These are phyloP conservation scores for Neofusicoccum kwambonambiense DNA, from an alignment of 2,329 filamentous ascomycete species.

Conservation along the genomic window DNA sequence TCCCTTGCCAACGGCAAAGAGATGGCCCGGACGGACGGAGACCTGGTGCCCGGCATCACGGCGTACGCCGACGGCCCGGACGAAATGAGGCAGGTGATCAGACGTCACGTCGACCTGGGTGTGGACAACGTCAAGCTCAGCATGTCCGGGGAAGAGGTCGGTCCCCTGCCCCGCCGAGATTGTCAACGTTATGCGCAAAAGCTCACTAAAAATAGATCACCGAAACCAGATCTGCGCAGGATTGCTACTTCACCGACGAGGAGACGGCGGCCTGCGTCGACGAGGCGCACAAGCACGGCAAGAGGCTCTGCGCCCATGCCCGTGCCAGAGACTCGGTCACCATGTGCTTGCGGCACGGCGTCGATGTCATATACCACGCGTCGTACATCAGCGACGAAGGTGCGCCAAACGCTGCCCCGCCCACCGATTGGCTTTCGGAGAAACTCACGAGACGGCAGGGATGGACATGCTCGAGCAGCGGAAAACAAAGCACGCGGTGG, in stretches of 20 bases:
- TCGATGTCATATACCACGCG: constrained; percentile 51
- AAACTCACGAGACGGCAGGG: constrained; percentile 17
- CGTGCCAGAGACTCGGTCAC: constrained; percentile 46
- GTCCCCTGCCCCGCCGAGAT: neutral
- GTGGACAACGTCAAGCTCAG: constrained; percentile 37
- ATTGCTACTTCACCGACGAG: constrained; percentile 48
- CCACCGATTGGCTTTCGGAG: too few relatives aligned
- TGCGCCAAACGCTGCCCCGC: constrained; percentile 32
- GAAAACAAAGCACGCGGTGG: constrained; percentile 43
- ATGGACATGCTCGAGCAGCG: constrained; percentile 42
- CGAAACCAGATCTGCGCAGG: constrained; percentile 36
- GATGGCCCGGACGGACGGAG: constrained; percentile 47
- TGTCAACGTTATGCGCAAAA: neutral
- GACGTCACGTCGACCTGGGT: constrained; percentile 29
- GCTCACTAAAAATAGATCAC: constrained; percentile 22
- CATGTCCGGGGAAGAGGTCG: constrained; percentile 30
- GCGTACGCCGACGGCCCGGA: constrained; percentile 36
- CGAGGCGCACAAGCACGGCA: constrained; percentile 44
- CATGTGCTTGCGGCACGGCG: constrained; percentile 44
- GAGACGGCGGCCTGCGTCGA: constrained; percentile 51
- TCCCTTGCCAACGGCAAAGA: constrained; percentile 52
- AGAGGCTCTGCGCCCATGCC: constrained; percentile 44
- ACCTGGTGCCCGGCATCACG: constrained; percentile 45
- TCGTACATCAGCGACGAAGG: constrained; percentile 35
- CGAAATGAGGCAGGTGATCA: constrained; percentile 29